These are phyloP conservation scores for Beauveria medogensis DNA, from an alignment of 2,329 filamentous ascomycete species.

Conservation along the genomic window DNA sequence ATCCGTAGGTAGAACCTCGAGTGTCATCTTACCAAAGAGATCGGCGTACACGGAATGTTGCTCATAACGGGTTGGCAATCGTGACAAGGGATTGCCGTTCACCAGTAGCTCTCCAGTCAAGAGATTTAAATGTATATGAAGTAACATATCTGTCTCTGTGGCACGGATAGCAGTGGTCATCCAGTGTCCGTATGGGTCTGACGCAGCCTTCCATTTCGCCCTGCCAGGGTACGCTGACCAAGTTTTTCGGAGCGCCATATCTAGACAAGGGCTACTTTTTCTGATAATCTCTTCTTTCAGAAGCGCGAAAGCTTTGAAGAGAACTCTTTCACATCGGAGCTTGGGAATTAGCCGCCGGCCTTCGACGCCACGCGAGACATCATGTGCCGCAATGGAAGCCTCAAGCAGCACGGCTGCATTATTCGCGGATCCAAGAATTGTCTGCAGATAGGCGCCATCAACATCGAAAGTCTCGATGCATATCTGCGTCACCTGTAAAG, in stretches of 20 bases:
- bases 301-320: not conserved
- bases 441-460: not conserved
- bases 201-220: not conserved
- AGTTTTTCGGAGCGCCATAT: not conserved
- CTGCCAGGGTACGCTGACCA: slow-evolving; percentile 2
- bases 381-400: not conserved
- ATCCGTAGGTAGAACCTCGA: slow-evolving; percentile 1
- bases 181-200: not conserved
- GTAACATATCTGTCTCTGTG: not conserved
- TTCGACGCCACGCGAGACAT: not conserved
- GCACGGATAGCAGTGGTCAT: not conserved
- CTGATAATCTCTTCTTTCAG: not conserved
- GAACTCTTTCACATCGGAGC: not conserved
- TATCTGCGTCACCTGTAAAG: not conserved
- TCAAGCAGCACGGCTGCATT: not conserved
- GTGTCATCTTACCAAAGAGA: not conserved
- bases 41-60: not conserved
- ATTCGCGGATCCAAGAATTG: not conserved
- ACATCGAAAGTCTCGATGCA: slow-evolving; percentile 2
- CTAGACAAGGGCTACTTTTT: not conserved
- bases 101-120: slow-evolving; percentile 3
- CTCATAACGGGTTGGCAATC: not conserved
- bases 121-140: slow-evolving; percentile 12
- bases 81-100: not conserved
- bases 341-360: not conserved